phyloP scores from a whole-genome alignment of 768 basidiomycete genomes.

The Trametes maxima region DNA sequence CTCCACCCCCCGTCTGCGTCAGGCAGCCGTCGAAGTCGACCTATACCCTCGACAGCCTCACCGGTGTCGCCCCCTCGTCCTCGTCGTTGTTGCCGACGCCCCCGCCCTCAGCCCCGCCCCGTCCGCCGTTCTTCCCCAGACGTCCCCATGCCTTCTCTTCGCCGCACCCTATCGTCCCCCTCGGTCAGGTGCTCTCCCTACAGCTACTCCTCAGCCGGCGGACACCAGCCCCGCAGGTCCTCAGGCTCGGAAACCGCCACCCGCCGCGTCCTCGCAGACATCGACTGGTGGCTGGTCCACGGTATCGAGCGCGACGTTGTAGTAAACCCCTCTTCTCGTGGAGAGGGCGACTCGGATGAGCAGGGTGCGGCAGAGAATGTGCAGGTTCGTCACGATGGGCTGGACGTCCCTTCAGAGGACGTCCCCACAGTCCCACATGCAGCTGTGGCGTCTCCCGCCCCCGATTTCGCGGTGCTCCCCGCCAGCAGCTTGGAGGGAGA shows the following conservation, averaged over 20 bases:
- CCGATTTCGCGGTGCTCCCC: conserved; percentile 5
- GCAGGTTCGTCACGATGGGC: conserved; percentile 23
- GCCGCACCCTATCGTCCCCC: conserved; percentile 73
- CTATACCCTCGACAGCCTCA: conserved; percentile 22
- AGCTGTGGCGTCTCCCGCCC: conserved; percentile 6
- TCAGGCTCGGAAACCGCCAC: conserved; percentile 65
- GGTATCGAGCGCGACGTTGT: conserved; percentile 61
- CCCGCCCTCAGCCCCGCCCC: conserved; percentile 4
- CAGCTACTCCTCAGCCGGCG: conserved; percentile 38
- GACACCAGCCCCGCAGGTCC: conserved; percentile 53
- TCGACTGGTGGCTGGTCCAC: conserved; percentile 85
- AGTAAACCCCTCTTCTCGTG: conserved; percentile 38
- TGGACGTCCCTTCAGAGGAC: conserved; percentile 24
- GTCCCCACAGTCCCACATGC: conserved; percentile 1
- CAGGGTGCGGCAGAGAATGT: conserved; percentile 38
- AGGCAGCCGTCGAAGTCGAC: conserved; percentile 26
- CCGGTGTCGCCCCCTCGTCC: conserved; percentile 16
- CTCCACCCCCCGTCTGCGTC: conserved; percentile 21
- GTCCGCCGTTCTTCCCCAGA: conserved; percentile 39
- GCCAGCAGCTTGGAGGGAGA: conserved; percentile 9
- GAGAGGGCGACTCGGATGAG: conserved; percentile 39
- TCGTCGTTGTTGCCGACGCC: conserved; percentile 9
- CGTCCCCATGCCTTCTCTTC: conserved; percentile 76
- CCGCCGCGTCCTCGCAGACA: conserved; percentile 80
- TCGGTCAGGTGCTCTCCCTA: conserved; percentile 73